These are phyloP conservation scores for Mycosphaerella sp. DNA, from an alignment of 2,329 filamentous ascomycete genomes.

Conservation along the genomic window DNA sequence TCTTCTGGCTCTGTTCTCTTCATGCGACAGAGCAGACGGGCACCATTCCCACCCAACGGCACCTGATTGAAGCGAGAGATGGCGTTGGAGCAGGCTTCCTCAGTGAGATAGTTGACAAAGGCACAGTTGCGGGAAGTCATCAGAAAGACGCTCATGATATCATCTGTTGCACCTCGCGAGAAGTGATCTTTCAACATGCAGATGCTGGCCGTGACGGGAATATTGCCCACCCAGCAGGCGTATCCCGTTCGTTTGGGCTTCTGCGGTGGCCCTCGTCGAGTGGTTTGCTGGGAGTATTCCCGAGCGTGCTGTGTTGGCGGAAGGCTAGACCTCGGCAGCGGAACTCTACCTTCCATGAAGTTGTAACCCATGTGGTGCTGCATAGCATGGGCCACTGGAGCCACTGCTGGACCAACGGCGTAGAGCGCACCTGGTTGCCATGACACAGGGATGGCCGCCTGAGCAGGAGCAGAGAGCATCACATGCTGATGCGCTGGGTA, in stretches of 20 bases:
- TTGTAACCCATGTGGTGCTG: neutral
- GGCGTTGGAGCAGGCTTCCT: slow-evolving; percentile 64
- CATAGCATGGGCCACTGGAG: neutral
- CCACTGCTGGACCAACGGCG: too few species aligned
- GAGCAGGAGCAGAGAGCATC: too few species aligned
- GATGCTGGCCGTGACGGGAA: slow-evolving; percentile 74
- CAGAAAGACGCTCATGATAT: slow-evolving; percentile 82
- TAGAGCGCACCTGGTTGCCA: too few species aligned
- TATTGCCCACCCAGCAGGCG: slow-evolving; percentile 91
- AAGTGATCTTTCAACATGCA: slow-evolving; percentile 86
- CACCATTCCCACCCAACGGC: slow-evolving; percentile 67
- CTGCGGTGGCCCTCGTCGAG: slow-evolving; percentile 50
- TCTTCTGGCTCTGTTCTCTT: slow-evolving; percentile 41
- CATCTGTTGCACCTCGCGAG: slow-evolving; percentile 63
- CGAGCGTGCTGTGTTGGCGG: neutral
- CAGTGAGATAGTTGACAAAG: slow-evolving; percentile 89
- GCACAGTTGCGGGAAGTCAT: slow-evolving; percentile 97
- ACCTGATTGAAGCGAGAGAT: slow-evolving; percentile 84
- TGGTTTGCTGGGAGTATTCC: slow-evolving; percentile 33
- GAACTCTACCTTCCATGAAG: neutral
- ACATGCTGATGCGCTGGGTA: too few species aligned
- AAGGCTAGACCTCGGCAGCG: neutral
- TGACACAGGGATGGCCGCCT: too few species aligned
- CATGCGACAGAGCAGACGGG: slow-evolving; percentile 71
- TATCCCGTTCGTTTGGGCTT: slow-evolving; percentile 68